Percentiles rank a stretch among this genome's conserved stretches.
These are phyloP conservation scores for Atkinsonella texensis DNA, from an alignment of 2,329 filamentous ascomycete genomes.

Conservation along the genomic window DNA sequence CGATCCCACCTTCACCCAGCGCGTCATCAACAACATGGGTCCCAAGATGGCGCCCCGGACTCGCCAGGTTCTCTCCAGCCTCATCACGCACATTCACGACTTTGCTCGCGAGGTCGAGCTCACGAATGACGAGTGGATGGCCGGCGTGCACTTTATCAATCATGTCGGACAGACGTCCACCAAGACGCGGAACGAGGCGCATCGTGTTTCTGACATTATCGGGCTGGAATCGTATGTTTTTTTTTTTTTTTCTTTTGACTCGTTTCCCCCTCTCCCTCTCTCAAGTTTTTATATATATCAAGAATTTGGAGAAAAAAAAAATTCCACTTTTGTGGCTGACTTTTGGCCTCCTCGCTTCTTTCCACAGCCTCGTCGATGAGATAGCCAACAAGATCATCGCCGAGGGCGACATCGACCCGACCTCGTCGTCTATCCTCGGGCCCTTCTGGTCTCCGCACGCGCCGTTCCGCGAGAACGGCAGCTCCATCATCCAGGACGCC, in stretches of 20 bases:
- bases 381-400: slow-evolving; percentile 53
- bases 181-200: slow-evolving; percentile 60
- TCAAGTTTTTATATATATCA: neutral
- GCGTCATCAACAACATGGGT: slow-evolving; percentile 62
- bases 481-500: slow-evolving; percentile 52
- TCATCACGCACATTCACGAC: slow-evolving; percentile 66
- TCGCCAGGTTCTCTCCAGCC: slow-evolving; percentile 47
- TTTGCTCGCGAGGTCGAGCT: slow-evolving; percentile 69
- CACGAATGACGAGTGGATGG: slow-evolving; percentile 65
- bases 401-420: slow-evolving; percentile 49
- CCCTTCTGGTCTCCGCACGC: slow-evolving; percentile 69
- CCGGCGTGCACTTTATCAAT: slow-evolving; percentile 65
- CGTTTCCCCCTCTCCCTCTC: neutral
- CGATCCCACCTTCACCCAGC: slow-evolving; percentile 66
- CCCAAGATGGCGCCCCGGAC: slow-evolving; percentile 55
- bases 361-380: slow-evolving; percentile 40
- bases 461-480: slow-evolving; percentile 57
- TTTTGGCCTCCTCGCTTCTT: neutral
- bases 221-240: slow-evolving; percentile 56
- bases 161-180: slow-evolving; percentile 57
- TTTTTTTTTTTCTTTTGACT: too few species aligned
- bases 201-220: slow-evolving; percentile 60
- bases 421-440: slow-evolving; percentile 65
- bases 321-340: neutral
- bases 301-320: too few species aligned